phyloP scores from a whole-genome alignment of 768 basidiomycete species.

The Mycena olivaceomarginata region DNA sequence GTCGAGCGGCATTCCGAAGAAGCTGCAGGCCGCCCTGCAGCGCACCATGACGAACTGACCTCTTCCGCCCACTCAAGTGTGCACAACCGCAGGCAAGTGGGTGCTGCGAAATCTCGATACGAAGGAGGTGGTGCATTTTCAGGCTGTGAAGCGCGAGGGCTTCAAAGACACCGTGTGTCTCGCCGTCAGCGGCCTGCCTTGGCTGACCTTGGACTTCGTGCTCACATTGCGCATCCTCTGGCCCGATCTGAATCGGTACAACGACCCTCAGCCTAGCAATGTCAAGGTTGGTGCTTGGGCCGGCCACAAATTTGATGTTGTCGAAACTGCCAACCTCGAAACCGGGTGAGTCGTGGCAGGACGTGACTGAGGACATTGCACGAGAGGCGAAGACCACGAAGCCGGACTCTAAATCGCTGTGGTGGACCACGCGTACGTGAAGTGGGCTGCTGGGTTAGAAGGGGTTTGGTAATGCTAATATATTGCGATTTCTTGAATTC shows the following conservation, averaged over 20 bases:
- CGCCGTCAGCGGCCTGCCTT: not conserved
- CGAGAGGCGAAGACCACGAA: too few species aligned
- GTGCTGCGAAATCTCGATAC: slow-evolving; percentile 4
- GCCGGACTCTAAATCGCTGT: too few species aligned
- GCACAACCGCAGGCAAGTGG: not conserved
- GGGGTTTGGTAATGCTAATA: too few species aligned
- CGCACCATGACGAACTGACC: not conserved
- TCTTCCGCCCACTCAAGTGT: not conserved
- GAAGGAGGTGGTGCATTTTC: not conserved
- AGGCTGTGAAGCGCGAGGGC: not conserved
- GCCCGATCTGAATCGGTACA: not conserved
- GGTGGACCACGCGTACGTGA: too few species aligned
- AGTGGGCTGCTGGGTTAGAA: too few species aligned
- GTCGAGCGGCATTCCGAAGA: slow-evolving; percentile 1
- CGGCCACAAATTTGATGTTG: slow-evolving; percentile 1
- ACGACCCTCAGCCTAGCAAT: not conserved
- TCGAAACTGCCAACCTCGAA: not conserved
- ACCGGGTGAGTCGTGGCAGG: not conserved
- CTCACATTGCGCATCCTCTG: slow-evolving; percentile 1
- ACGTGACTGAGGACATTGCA: not conserved
- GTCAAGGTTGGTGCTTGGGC: not conserved
- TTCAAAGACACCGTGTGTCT: not conserved
- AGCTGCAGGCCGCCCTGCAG: not conserved
- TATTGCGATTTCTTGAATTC: too few species aligned
- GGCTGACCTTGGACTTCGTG: slow-evolving; percentile 8